These are phyloP conservation scores for Colletotrichum destructivum DNA, from an alignment of 2,329 filamentous ascomycete genomes.

Conservation along the genomic window DNA sequence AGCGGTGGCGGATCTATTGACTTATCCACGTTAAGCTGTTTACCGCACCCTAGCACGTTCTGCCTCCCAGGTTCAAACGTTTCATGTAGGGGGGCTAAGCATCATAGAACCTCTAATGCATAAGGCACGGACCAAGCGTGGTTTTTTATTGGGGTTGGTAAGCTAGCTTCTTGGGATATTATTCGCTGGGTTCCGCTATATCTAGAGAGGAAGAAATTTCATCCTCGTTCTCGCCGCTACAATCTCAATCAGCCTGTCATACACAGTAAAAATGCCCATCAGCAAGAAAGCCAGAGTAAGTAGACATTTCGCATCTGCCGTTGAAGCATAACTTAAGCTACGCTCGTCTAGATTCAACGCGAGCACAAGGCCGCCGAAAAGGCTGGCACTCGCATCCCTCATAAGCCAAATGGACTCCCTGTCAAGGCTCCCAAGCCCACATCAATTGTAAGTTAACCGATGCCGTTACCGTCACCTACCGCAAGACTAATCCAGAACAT, in stretches of 20 bases:
- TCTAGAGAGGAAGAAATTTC: not conserved
- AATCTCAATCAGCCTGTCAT: not conserved
- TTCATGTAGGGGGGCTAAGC: not conserved
- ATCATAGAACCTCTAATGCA: not conserved
- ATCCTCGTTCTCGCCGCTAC: not conserved
- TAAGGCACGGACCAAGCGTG: not conserved
- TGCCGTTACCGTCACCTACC: not conserved
- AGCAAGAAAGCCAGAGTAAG: slow-evolving; percentile 7
- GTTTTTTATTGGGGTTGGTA: not conserved
- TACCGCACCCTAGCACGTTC: not conserved
- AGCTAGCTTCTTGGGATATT: not conserved
- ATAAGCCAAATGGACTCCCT: slow-evolving; percentile 69
- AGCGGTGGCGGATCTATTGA: not conserved
- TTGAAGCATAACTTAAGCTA: not conserved
- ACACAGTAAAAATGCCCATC: not conserved
- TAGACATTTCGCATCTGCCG: not conserved
- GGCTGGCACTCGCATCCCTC: slow-evolving; percentile 66
- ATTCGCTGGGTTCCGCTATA: not conserved
- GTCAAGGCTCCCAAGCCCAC: slow-evolving; percentile 60
- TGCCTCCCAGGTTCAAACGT: not conserved
- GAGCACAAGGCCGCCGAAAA: slow-evolving; percentile 71
- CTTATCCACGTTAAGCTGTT: not conserved
- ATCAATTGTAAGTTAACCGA: not conserved
- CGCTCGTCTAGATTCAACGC: slow-evolving; percentile 59
- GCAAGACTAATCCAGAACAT: slow-evolving; percentile 48